Evolutionary conservation across 2,329 filamentous ascomycete species (phyloP).

Genomic region (Berkeleyomyces basicola): DNA sequence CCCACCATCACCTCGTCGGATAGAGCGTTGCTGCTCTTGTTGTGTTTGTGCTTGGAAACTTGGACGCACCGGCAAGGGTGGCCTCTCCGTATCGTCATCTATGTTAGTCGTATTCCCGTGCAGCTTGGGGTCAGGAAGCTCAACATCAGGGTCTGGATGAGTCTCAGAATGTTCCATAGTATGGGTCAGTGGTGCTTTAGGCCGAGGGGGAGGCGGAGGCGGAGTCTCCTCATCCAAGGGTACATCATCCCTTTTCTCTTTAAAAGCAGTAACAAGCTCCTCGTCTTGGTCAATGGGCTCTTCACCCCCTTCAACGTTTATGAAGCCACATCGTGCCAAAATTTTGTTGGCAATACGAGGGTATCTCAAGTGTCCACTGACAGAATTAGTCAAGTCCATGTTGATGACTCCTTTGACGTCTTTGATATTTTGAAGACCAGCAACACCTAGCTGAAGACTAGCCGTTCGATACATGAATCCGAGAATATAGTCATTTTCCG

Average conservation of each 20-base stretch:
- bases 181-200: background rate
- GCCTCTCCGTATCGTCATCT: background rate
- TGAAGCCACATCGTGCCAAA: slow-evolving; percentile 34
- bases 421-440: slow-evolving; percentile 60
- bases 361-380: slow-evolving; percentile 37
- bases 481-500: slow-evolving; percentile 72
- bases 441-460: slow-evolving; percentile 66
- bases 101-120: background rate
- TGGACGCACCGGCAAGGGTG: background rate
- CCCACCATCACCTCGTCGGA: background rate
- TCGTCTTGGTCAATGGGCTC: slow-evolving; percentile 35
- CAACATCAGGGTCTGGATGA: slow-evolving; percentile 4
- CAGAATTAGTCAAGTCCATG: slow-evolving; percentile 34
- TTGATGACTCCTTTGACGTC: slow-evolving; percentile 49
- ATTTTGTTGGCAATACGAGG: slow-evolving; percentile 35
- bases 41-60: background rate
- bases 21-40: background rate
- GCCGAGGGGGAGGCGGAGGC: slow-evolving; percentile 6
- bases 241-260: background rate
- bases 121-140: background rate
- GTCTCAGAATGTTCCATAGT: background rate
- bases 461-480: slow-evolving; percentile 77
- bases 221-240: background rate
- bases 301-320: slow-evolving; percentile 27
- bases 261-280: slow-evolving; percentile 18